Conservation (phyloP, 108 stramenopile genomes). For the Nitzschia inconspicua region DNA sequence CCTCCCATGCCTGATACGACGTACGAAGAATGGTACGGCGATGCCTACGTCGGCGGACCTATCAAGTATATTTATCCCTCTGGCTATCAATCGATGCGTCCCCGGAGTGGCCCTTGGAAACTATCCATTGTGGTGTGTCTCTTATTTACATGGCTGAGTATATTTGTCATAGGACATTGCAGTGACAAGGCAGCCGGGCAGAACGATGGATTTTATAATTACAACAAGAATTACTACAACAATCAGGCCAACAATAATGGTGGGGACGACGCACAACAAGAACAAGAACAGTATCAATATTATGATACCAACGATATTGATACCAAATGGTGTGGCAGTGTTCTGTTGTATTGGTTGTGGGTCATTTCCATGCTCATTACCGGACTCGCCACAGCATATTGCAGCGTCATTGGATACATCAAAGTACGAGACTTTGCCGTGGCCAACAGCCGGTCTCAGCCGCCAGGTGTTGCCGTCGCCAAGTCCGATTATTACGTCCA, state of each 20-base stretch:
- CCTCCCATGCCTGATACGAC: slow-evolving; percentile 49
- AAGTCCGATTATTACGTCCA: slow-evolving; percentile 73
- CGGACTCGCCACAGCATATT: slow-evolving; percentile 69
- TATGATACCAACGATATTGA: slow-evolving; percentile 62
- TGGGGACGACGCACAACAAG: slow-evolving; percentile 52
- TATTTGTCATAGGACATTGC: slow-evolving; percentile 86
- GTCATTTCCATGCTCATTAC: slow-evolving; percentile 73
- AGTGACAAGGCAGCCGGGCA: slow-evolving; percentile 30
- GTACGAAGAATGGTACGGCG: slow-evolving; percentile 84
- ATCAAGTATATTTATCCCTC: slow-evolving; percentile 77
- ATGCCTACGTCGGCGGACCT: slow-evolving; percentile 71
- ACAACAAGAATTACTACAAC: slow-evolving; percentile 6
- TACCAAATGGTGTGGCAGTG: slow-evolving; percentile 76
- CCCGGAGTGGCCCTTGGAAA: slow-evolving; percentile 80
- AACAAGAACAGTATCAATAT: too few species aligned
- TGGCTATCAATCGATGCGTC: slow-evolving; percentile 88
- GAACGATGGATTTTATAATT: slow-evolving; percentile 27
- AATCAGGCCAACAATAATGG: slow-evolving; percentile 29
- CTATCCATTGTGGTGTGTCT: slow-evolving; percentile 63
- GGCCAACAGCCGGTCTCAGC: slow-evolving; percentile 73
- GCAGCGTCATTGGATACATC: slow-evolving; percentile 84
- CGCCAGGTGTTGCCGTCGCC: slow-evolving; percentile 39
- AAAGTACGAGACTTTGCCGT: slow-evolving; percentile 81
- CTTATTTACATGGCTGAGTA: slow-evolving; percentile 68
- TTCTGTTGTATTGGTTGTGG: slow-evolving; percentile 73